A percentile compares a stretch with the other conserved stretches of the same genome.
These are phyloP conservation scores for Microbotryomycetes sp. DNA, from an alignment of 1,284 basidiomycete genomes.

Conservation along the genomic window DNA sequence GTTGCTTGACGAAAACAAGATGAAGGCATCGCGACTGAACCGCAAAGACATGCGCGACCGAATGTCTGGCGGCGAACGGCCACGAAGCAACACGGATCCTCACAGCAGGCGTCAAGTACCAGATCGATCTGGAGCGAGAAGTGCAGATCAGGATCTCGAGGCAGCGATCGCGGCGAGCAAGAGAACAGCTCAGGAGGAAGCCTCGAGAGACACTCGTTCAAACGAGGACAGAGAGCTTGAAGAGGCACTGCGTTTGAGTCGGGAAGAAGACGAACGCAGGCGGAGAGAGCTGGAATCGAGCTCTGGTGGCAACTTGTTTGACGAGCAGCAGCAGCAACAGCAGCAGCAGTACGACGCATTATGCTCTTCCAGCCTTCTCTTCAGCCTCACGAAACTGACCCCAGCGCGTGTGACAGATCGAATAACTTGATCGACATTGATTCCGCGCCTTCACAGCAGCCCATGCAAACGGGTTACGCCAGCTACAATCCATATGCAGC, in stretches of 20 bases:
- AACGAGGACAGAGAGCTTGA: slow-evolving; percentile 71
- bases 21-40: slow-evolving; percentile 75
- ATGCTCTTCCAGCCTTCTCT: no score
- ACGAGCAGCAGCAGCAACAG: slow-evolving; percentile 64
- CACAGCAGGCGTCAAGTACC: slow-evolving; percentile 39
- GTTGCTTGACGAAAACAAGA: slow-evolving; percentile 76
- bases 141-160: slow-evolving; percentile 50
- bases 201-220: slow-evolving; percentile 37
- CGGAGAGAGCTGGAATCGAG: slow-evolving; percentile 55
- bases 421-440: slow-evolving; percentile 36
- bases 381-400: no score
- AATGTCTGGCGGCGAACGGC: slow-evolving; percentile 56
- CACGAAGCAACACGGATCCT: slow-evolving; percentile 43
- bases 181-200: slow-evolving; percentile 37
- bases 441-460: slow-evolving; percentile 38
- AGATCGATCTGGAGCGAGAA: slow-evolving; percentile 17
- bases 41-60: slow-evolving; percentile 91
- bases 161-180: slow-evolving; percentile 47
- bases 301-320: slow-evolving; percentile 71
- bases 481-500: slow-evolving; percentile 49
- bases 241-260: slow-evolving; percentile 68
- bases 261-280: slow-evolving; percentile 60
- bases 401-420: background rate
- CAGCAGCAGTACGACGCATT: slow-evolving; percentile 6
- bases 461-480: slow-evolving; percentile 43